Base-by-base conservation (phyloP, 768 basidiomycete species). In the Rhodotorula kratochvilovae region DNA sequence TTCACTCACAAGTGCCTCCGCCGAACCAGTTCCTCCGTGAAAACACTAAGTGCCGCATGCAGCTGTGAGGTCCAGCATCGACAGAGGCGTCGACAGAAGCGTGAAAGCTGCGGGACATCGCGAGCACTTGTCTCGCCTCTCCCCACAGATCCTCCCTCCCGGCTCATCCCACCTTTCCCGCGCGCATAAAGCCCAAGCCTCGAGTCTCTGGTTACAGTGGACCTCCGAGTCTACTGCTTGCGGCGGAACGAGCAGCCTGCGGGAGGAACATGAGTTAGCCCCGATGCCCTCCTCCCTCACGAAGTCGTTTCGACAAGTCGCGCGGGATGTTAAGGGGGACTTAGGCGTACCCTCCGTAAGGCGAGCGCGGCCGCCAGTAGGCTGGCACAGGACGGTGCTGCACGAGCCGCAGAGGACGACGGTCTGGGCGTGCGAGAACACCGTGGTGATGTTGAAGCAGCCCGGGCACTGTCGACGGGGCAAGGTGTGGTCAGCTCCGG, bases 371-470 rank as follows among this genome's bases (percentile, higher is more conserved):
- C 96, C 96, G 84, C 96, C 67, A 45, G 92, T 95, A 64, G 95
- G 95, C 82, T 97, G 95, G 87, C 94, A 97, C 77, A 99, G 85
- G 71, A 97, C 90, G 77, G 88, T 90, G 66, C 90, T 87, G 86
- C 96, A 99, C 60, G 90, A 88, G 66, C 86, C 86, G 82, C 96
- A 99, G 79, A 92, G 84, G 61, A 97, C 93, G 73, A 97, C 96
- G 73, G 92, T 95, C 83, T 97, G 93, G 50, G 95, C 94, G 83
- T 99, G 95, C 76, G 96, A 98, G 88, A 99, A 99, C 79, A 98
- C 94, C 76, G 92, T 94, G 78, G 92, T 93, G 82, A 92, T 91
- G 77, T 88, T 87, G 81, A 92, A 92, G 86, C 92, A 95, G 74
- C 92, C 92, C 91, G 76, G n/a, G 66, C 56, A 68, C 66, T 67